These are phyloP conservation scores for Dactylis glomerata DNA, from an alignment of 176 grass and related monocot species.

Conservation along the genomic window DNA sequence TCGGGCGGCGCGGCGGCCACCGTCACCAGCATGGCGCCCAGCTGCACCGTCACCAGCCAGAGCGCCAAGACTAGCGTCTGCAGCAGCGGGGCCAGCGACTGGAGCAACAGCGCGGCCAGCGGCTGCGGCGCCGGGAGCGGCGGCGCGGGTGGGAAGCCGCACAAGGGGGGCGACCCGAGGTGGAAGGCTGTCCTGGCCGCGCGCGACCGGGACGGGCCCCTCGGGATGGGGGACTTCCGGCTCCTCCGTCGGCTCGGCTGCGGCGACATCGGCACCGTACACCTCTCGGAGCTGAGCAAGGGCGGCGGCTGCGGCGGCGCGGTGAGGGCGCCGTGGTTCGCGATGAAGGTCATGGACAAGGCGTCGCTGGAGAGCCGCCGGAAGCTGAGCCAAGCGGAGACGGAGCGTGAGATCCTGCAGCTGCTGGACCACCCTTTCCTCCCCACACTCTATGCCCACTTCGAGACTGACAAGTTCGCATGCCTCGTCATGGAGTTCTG, in stretches of 20 bases:
- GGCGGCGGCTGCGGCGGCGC: too few species aligned
- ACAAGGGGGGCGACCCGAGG: constrained; percentile 47
- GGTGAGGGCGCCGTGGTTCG: too few species aligned
- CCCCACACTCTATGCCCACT: constrained; percentile 55
- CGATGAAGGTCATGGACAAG: constrained; percentile 67
- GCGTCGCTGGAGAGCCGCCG: constrained; percentile 55
- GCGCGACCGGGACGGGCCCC: constrained; percentile 32
- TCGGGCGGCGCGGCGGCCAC: too few species aligned
- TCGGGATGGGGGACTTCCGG: constrained; percentile 49
- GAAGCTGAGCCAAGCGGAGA: constrained; percentile 49
- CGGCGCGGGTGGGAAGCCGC: constrained; percentile 29
- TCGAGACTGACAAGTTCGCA: constrained; percentile 58
- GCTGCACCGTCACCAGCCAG: constrained; percentile 42
- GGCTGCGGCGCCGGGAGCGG: not conserved
- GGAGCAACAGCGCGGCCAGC: constrained; percentile 28
- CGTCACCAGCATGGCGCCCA: too few species aligned
- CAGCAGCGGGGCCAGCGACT: constrained; percentile 51
- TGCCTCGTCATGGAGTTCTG: constrained; percentile 96
- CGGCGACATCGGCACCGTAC: constrained; percentile 61
- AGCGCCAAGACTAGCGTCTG: constrained; percentile 58
- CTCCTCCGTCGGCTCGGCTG: constrained; percentile 52
- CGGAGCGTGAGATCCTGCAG: constrained; percentile 56
- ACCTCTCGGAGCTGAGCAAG: too few species aligned
- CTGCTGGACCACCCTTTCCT: constrained; percentile 61
- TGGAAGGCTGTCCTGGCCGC: constrained; percentile 52